phyloP scores from a whole-genome alignment of 192 early-diverging fungal genomes.

The Rhizophlyctis rosea region DNA sequence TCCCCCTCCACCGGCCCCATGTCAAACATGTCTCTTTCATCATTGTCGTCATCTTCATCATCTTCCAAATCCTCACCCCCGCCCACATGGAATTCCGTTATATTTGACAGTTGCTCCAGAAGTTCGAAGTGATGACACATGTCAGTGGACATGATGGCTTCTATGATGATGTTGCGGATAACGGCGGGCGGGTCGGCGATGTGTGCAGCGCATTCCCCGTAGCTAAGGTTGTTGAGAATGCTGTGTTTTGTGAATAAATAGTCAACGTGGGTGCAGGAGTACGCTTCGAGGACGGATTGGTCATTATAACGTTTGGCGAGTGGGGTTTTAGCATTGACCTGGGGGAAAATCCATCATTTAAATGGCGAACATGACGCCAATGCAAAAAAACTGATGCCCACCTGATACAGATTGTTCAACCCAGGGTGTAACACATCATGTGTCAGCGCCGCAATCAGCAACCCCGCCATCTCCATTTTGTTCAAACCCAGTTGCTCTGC shows the following conservation, averaged over 20 bases:
- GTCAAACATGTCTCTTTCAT: too few species aligned
- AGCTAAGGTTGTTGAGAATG: constrained; percentile 43
- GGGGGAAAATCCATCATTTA: constrained; percentile 55
- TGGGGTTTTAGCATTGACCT: constrained; percentile 81
- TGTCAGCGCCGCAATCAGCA: constrained; percentile 81
- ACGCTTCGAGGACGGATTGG: constrained; percentile 80
- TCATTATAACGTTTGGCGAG: constrained; percentile 71
- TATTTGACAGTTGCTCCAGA: constrained; percentile 45
- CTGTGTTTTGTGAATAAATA: constrained; percentile 73
- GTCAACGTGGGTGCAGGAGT: constrained; percentile 75
- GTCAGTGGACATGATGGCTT: constrained; percentile 86
- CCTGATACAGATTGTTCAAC: constrained; percentile 77
- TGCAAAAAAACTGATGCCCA: constrained; percentile 12
- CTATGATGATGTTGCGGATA: constrained; percentile 50
- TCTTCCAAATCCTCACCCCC: constrained; percentile 3
- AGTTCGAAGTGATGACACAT: constrained; percentile 84
- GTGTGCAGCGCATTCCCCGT: constrained; percentile 1
- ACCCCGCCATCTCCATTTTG: constrained; percentile 64
- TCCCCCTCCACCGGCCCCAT: too few species aligned
- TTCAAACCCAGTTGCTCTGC: constrained; percentile 58
- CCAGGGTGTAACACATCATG: constrained; percentile 91
- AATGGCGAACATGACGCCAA: constrained; percentile 8
- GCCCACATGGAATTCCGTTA: too few species aligned
- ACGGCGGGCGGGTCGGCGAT: constrained; percentile 17
- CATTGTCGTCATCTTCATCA: constrained; percentile 3